A percentile compares a stretch with the other conserved stretches of the same genome.
Evolutionary conservation across 176 grass and related monocot species (phyloP).

Genomic region (Chrysopogon serrulatus): DNA sequence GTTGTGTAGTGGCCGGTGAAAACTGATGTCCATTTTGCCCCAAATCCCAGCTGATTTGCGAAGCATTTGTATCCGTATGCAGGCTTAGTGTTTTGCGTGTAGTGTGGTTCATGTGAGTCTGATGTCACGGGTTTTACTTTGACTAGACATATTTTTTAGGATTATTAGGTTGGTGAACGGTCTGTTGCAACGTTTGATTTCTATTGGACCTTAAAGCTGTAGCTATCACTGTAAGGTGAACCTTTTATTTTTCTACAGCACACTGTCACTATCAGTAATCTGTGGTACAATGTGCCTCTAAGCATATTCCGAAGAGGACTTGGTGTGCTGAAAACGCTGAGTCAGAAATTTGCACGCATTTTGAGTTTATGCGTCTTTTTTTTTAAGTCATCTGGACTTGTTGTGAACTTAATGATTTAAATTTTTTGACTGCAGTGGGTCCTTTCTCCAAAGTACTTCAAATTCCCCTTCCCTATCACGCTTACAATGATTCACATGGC

Average conservation of each 20-base stretch:
- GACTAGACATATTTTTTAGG: background rate
- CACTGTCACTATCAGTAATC: background rate
- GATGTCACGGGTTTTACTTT: background rate
- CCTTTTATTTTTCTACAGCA: background rate
- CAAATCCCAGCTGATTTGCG: background rate
- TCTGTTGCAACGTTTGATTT: constrained; percentile 1
- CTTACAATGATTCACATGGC: constrained; percentile 99
- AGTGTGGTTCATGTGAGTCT: background rate
- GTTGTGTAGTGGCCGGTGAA: background rate
- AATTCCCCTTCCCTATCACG: constrained; percentile 95
- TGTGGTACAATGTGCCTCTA: background rate
- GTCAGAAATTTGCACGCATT: background rate
- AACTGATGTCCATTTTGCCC: constrained; percentile 10
- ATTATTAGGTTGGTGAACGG: constrained; percentile 6
- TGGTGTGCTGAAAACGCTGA: background rate
- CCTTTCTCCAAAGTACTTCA: constrained; percentile 97
- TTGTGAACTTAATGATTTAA: background rate
- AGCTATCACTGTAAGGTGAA: background rate
- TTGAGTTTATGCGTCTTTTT: background rate
- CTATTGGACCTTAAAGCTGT: background rate
- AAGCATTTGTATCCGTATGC: background rate
- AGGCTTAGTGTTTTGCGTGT: background rate
- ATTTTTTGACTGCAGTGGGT: constrained; percentile 71
- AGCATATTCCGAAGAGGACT: background rate
- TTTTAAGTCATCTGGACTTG: background rate